A percentile compares a stretch with the other conserved stretches of the same genome.
phyloP scores from a whole-genome alignment of 345 rosid species.

The Kandelia obovata region DNA sequence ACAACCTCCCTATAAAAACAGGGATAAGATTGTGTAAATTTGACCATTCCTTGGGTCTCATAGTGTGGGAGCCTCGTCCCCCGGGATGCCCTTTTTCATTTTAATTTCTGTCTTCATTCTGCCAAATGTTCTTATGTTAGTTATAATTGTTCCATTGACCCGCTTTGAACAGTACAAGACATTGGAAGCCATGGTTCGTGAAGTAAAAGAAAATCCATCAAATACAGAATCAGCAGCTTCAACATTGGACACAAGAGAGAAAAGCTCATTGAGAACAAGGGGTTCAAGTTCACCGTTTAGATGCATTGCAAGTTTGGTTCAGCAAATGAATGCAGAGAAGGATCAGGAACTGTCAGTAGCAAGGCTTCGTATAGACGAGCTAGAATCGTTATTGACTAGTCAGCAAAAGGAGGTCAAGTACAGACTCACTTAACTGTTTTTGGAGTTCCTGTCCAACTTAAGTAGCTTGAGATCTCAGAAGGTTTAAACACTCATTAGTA shows the following conservation, averaged over 20 bases:
- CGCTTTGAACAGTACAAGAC: slow-evolving; percentile 62
- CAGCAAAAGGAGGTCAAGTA: slow-evolving; percentile 73
- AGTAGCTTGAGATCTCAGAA: too few species aligned
- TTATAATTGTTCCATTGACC: slow-evolving; percentile 4
- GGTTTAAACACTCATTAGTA: not conserved
- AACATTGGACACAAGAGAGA: slow-evolving; percentile 48
- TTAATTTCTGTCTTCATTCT: slow-evolving; percentile 1
- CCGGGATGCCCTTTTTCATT: too few species aligned
- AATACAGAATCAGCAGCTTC: slow-evolving; percentile 39
- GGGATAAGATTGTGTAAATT: too few species aligned
- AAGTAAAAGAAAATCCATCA: slow-evolving; percentile 49
- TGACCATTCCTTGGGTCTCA: too few species aligned
- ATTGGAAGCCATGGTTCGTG: slow-evolving; percentile 72
- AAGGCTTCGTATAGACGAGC: slow-evolving; percentile 63
- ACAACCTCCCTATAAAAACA: too few species aligned
- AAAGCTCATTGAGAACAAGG: slow-evolving; percentile 51
- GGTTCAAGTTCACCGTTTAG: slow-evolving; percentile 95
- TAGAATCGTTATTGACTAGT: slow-evolving; percentile 53
- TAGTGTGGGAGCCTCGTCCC: too few species aligned
- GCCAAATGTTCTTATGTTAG: not conserved
- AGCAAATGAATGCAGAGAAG: slow-evolving; percentile 77
- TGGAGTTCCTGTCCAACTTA: not conserved
- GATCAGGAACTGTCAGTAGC: slow-evolving; percentile 70
- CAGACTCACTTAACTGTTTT: not conserved
- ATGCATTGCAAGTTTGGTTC: slow-evolving; percentile 83